A percentile compares a stretch with the other conserved stretches of the same genome.
phyloP scores from a whole-genome alignment of 2,329 filamentous ascomycete species.

The Cladorrhinum sp. region DNA sequence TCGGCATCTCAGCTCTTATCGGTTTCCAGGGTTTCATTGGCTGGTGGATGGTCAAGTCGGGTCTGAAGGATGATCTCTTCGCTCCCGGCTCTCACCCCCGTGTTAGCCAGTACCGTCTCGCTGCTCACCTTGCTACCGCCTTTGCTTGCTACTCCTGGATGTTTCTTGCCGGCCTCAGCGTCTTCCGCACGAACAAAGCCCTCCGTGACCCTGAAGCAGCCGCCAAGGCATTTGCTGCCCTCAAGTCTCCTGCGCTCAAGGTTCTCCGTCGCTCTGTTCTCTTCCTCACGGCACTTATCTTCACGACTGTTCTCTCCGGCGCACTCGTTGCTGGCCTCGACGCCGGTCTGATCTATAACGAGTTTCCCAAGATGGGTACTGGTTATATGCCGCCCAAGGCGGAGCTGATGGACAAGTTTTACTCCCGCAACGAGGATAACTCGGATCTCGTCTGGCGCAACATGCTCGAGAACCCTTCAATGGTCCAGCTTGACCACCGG shows the following conservation, averaged over 20 bases:
- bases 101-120: constrained; percentile 90
- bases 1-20: constrained; percentile 83
- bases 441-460: constrained; percentile 96
- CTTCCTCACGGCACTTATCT: constrained; percentile 72
- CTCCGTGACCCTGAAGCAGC: constrained; percentile 65
- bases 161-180: constrained; percentile 81
- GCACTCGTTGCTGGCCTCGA: constrained; percentile 92
- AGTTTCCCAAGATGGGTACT: constrained; percentile 92
- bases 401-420: constrained; percentile 83
- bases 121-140: constrained; percentile 83
- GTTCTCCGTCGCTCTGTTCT: constrained; percentile 71
- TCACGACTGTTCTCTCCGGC: constrained; percentile 88
- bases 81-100: constrained; percentile 85
- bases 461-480: constrained; percentile 92
- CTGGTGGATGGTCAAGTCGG: constrained; percentile 99
- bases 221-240: constrained; percentile 55
- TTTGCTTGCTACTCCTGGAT: constrained; percentile 94
- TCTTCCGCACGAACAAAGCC: constrained; percentile 74
- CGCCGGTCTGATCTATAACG: constrained; percentile 96
- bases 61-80: constrained; percentile 92
- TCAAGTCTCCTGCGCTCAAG: constrained; percentile 66
- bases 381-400: constrained; percentile 76
- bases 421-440: constrained; percentile 72
- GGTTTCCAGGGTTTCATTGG: constrained; percentile 93
- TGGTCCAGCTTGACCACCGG: constrained; percentile 94